Evolutionary conservation across 495 filamentous ascomycete genomes (phyloP), one percentile per base, ranked within the genome.

Genomic region (Aspergillus homomorphus): DNA sequence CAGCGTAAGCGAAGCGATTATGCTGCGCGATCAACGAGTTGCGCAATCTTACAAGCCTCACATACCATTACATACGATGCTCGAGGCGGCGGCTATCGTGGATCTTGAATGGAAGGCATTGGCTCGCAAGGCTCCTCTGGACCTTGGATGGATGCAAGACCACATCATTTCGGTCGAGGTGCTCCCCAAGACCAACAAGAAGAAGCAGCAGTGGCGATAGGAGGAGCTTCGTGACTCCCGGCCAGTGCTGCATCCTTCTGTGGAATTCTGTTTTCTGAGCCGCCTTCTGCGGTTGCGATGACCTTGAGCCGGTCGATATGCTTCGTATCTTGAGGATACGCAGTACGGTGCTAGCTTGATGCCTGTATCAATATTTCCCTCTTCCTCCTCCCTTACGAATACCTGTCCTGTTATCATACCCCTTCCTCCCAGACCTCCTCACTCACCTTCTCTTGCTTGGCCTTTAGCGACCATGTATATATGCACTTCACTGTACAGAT

Each of bases 111-210:
- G 72, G 73, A 51, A 53, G 15, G 33, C 8, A 14, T 9, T 38
- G 33, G 5, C 33, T 38, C 33, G 33, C 33, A 53, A 51, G 24
- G 51, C 49, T 10, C 69, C 73, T 1, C 62, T 64, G 16, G 63
- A 72, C 0, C 62, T 65, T 16, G 43, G 55, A 1, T 75, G 69
- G 72, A 58, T 69, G 53, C 56, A 72, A 54, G 58, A 72, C 26
- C 68, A 76, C 53, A 66, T 68, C 38, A 72, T 79, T 41, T 46
- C 63, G 2, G 57, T 77, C 4, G 10, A 38, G 10, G 2, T 38
- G 10, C 6, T 38, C 33, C 6, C 33, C 33, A 38, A 38, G 12
- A 2, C 2, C 33, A 12, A 38, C 7, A 38, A 38, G 6, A 38
- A 14, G 10, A 7, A 38, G 33, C 8, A 38, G 33, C 33, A 7